A percentile compares a stretch with the other conserved stretches of the same genome.
These are phyloP conservation scores for Periconia sp. DNA, from an alignment of 2,329 filamentous ascomycete genomes.

Conservation along the genomic window DNA sequence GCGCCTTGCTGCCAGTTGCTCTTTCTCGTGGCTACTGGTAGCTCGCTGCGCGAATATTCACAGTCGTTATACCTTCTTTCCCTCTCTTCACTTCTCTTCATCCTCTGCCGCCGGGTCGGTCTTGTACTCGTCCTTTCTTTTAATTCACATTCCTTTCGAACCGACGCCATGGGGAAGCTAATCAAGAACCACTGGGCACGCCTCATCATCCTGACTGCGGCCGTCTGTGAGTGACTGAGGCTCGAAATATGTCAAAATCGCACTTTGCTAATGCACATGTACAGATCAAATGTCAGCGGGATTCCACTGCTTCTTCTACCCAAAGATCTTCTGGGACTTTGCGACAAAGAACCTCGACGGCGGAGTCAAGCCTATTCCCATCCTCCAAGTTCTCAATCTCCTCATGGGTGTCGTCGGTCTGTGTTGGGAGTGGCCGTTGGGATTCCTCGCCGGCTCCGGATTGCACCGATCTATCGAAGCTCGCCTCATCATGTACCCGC, in stretches of 20 bases:
- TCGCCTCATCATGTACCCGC: constrained; percentile 80
- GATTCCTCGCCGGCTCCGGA: constrained; percentile 73
- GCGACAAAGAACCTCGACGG: constrained; percentile 86
- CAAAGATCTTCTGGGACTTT: constrained; percentile 98
- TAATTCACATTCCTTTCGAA: constrained; percentile 24
- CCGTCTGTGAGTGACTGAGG: constrained; percentile 64
- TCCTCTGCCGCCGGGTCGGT: constrained; percentile 31
- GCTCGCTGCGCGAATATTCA: constrained; percentile 35
- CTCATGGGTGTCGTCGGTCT: constrained; percentile 78
- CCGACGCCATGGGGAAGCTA: constrained; percentile 80
- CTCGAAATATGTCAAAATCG: too few relatives aligned
- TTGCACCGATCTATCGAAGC: constrained; percentile 89
- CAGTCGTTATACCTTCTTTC: constrained; percentile 24
- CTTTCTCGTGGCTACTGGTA: constrained; percentile 47
- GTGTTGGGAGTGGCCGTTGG: constrained; percentile 89
- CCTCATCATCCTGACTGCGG: constrained; percentile 87
- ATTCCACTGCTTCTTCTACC: constrained; percentile 93
- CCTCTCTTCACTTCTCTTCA: constrained; percentile 18
- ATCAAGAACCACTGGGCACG: constrained; percentile 99
- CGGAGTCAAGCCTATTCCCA: constrained; percentile 84
- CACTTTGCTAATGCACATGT: constrained; percentile 5
- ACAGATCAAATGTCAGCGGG: constrained; percentile 85
- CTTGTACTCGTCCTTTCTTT: constrained; percentile 29
- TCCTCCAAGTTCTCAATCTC: constrained; percentile 89
- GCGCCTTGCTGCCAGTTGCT: constrained; percentile 32